phyloP scores from a whole-genome alignment of 148 eudicot species.

The Tetragonia tetragonoides region DNA sequence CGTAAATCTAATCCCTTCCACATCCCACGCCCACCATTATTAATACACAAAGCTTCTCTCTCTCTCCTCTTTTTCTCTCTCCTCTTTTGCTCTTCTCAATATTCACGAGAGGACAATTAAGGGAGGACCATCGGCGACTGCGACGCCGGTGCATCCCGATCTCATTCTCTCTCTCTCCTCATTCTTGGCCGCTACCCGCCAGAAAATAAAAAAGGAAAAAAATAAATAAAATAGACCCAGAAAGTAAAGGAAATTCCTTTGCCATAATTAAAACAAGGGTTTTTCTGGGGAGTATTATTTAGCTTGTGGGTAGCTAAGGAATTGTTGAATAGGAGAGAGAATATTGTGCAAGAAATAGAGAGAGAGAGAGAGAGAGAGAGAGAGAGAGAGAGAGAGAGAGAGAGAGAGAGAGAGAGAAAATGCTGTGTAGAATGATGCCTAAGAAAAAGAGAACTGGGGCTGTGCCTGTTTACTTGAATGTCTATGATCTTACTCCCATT shows the following conservation, averaged over 20 bases:
- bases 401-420: slow-evolving; percentile 20
- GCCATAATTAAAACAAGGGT: background rate
- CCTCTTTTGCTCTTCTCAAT: background rate
- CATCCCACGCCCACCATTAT: background rate
- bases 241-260: slow-evolving; percentile 5
- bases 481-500: slow-evolving; percentile 85
- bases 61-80: too few species aligned
- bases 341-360: background rate
- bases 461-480: slow-evolving; percentile 75
- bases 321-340: slow-evolving; percentile 20
- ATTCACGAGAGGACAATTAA: background rate
- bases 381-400: background rate
- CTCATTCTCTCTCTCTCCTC: background rate
- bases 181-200: background rate
- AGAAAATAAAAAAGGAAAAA: background rate
- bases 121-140: background rate
- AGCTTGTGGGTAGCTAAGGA: background rate
- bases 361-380: background rate
- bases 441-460: slow-evolving; percentile 65
- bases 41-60: background rate
- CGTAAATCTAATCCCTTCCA: background rate
- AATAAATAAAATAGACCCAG: background rate
- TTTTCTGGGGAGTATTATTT: slow-evolving; percentile 9
- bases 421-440: slow-evolving; percentile 61
- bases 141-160: background rate